Evolutionary conservation across 2,329 filamentous ascomycete genomes (phyloP).

Genomic region (Fusarium sp.): DNA sequence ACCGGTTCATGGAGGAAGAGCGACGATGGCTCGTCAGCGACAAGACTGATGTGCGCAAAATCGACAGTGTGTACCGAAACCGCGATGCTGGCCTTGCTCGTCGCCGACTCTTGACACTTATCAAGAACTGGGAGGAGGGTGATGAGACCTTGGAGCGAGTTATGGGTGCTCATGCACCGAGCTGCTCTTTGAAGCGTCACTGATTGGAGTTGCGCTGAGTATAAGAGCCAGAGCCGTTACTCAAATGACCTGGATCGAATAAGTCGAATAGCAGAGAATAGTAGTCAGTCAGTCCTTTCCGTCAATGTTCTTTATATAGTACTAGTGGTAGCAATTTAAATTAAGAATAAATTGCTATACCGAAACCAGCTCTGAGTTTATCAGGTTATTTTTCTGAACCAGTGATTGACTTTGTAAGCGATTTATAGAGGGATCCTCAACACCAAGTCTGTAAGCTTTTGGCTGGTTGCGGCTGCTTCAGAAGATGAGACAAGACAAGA

Average conservation of each 20-base stretch:
- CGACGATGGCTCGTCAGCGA: conserved; percentile 57
- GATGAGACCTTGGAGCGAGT: conserved; percentile 55
- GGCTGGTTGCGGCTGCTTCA: neutral
- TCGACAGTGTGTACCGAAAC: conserved; percentile 59
- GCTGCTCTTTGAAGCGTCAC: conserved; percentile 43
- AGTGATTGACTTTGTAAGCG: neutral
- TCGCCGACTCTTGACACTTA: conserved; percentile 51
- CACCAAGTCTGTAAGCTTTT: neutral
- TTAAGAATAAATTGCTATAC: neutral
- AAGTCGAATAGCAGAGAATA: neutral
- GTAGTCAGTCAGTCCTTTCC: neutral
- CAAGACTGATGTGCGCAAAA: conserved; percentile 55
- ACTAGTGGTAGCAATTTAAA: neutral
- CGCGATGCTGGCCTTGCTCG: conserved; percentile 54
- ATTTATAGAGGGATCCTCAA: neutral
- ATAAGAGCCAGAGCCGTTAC: neutral
- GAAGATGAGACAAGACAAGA: neutral
- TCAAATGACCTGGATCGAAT: neutral
- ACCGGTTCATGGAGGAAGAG: conserved; percentile 52
- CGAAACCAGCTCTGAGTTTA: neutral
- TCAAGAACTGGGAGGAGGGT: conserved; percentile 56
- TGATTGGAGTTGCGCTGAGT: neutral
- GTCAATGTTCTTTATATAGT: neutral
- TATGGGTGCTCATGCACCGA: conserved; percentile 49
- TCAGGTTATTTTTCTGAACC: neutral